A percentile compares a stretch with the other conserved stretches of the same genome.
Evolutionary conservation across 352 stramenopile species (phyloP).

Genomic region (Phytophthora hibernalis): DNA sequence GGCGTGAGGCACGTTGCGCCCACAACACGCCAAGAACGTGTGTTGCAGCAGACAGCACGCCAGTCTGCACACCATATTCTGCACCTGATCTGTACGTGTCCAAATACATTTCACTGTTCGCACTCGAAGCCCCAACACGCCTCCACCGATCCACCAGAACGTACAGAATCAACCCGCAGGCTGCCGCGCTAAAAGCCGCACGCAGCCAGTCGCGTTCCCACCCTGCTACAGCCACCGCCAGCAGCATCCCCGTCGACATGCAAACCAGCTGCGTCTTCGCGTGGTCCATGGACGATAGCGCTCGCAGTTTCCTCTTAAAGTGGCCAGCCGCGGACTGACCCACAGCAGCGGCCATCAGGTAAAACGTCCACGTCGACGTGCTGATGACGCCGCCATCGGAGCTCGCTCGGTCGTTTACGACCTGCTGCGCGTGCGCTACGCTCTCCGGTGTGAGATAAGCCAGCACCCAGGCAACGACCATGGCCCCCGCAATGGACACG

Average conservation of each 20-base stretch:
- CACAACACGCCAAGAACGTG: conserved; percentile 59
- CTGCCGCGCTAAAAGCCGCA: conserved; percentile 42
- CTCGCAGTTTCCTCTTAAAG: conserved; percentile 22
- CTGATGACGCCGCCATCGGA: conserved; percentile 31
- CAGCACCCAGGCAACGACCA: conserved; percentile 40
- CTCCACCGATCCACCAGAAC: conserved; percentile 48
- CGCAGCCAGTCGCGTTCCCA: conserved; percentile 65
- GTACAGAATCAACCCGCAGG: conserved; percentile 61
- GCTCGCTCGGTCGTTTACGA: conserved; percentile 39
- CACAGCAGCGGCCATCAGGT: conserved; percentile 19
- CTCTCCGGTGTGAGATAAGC: conserved; percentile 40
- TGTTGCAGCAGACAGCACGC: neutral
- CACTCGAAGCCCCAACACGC: neutral
- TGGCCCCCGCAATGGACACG: conserved; percentile 46
- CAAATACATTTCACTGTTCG: conserved; percentile 36
- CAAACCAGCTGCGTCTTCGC: conserved; percentile 46
- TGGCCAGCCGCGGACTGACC: conserved; percentile 27
- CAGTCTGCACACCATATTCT: neutral
- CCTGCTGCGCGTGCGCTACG: conserved; percentile 33
- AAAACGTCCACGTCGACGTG: conserved; percentile 29
- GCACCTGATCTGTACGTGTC: conserved; percentile 51
- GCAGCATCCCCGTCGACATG: conserved; percentile 44
- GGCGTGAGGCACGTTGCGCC: conserved; percentile 66
- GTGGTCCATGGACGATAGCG: conserved; percentile 35
- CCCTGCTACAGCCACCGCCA: conserved; percentile 47